A percentile compares a stretch with the other conserved stretches of the same genome.
These are phyloP conservation scores for Tricholoma terreum DNA, from an alignment of 768 basidiomycete species.

Conservation along the genomic window DNA sequence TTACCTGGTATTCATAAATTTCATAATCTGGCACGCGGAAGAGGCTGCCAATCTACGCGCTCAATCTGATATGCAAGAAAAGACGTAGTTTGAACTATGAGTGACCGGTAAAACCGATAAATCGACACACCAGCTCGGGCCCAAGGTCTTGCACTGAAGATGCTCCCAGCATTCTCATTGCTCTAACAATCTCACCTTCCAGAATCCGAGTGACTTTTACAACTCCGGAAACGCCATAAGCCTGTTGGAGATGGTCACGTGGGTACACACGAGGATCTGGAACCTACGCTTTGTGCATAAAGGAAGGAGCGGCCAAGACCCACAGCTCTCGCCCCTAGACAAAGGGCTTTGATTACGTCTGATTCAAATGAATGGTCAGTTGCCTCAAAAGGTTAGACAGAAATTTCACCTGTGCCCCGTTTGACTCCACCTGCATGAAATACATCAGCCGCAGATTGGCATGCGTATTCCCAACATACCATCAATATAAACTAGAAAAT, in stretches of 20 bases:
- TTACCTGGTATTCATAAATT: background rate
- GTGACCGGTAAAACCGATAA: background rate
- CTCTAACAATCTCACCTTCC: constrained; percentile 71
- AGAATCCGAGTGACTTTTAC: constrained; percentile 64
- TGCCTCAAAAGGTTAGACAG: background rate
- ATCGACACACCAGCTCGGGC: constrained; percentile 64
- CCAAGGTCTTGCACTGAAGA: constrained; percentile 58
- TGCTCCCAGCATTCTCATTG: constrained; percentile 77
- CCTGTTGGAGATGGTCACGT: constrained; percentile 37
- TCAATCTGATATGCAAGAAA: constrained; percentile 42
- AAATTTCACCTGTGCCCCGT: constrained; percentile 66
- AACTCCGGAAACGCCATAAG: constrained; percentile 73
- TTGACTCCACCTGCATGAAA: constrained; percentile 48
- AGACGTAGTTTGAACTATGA: constrained; percentile 1
- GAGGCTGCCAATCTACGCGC: constrained; percentile 65
- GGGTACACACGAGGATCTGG: background rate
- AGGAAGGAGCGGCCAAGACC: constrained; percentile 86
- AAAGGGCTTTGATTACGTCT: constrained; percentile 89
- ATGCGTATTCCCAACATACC: constrained; percentile 36
- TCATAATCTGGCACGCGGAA: constrained; percentile 31
- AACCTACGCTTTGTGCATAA: constrained; percentile 75
- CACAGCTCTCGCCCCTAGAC: constrained; percentile 83
- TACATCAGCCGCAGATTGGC: background rate
- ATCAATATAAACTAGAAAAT: constrained; percentile 73
- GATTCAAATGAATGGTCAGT: background rate